phyloP scores from a whole-genome alignment of 768 basidiomycete genomes.

The Lactarius akahatsu region DNA sequence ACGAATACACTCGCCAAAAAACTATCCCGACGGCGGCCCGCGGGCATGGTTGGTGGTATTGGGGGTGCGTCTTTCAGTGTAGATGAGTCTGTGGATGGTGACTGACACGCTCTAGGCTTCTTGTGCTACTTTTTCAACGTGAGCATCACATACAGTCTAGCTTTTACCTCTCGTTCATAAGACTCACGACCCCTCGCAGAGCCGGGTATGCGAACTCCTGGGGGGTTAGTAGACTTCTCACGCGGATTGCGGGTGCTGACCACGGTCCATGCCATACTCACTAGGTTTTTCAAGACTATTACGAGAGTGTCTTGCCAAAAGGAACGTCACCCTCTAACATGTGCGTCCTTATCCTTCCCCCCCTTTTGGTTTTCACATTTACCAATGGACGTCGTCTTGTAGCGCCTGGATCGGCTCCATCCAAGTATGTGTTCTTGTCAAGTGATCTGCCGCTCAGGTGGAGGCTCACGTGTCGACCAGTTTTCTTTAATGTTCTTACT shows the following conservation, averaged over 20 bases:
- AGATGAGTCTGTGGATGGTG: not conserved
- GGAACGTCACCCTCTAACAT: conserved; percentile 60
- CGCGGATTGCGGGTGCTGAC: not conserved
- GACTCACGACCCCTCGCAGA: conserved; percentile 31
- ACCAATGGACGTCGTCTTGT: conserved; percentile 5
- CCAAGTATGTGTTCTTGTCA: conserved; percentile 44
- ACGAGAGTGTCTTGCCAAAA: conserved; percentile 52
- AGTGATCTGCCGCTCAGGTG: not conserved
- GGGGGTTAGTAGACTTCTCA: conserved; percentile 52
- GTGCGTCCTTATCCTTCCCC: conserved; percentile 36
- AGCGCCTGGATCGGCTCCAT: conserved; percentile 83
- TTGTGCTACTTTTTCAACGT: conserved; percentile 47
- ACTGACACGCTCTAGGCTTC: conserved; percentile 18
- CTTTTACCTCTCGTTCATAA: conserved; percentile 6
- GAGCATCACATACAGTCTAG: conserved; percentile 19
- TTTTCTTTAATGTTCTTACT: conserved; percentile 63
- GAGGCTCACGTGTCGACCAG: conserved; percentile 36
- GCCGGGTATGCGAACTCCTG: conserved; percentile 75
- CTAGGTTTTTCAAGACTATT: conserved; percentile 74
- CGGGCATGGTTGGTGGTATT: conserved; percentile 45
- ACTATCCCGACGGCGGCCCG: conserved; percentile 46
- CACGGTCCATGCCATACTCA: not conserved
- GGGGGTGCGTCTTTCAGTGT: conserved; percentile 37
- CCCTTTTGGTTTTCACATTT: not conserved
- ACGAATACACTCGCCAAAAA: conserved; percentile 12